phyloP scores from a whole-genome alignment of 2,329 filamentous ascomycete species.

The Diaporthe longicolla region DNA sequence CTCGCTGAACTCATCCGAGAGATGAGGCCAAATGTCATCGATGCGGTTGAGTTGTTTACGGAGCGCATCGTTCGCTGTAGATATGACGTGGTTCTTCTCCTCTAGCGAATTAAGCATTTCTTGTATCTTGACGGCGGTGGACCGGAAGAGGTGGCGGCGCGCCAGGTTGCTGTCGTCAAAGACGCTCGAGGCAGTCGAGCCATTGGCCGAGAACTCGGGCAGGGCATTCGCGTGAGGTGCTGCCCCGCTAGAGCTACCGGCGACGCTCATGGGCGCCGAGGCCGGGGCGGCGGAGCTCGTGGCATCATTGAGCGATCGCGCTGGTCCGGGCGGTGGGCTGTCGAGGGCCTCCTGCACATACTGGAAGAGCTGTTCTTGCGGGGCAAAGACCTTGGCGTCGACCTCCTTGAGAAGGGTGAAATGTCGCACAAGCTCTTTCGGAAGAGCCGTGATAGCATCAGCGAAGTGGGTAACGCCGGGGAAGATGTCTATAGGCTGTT shows the following conservation, averaged over 20 bases:
- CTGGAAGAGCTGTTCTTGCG: constrained; percentile 85
- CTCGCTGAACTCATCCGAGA: constrained; percentile 92
- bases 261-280: constrained; percentile 64
- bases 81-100: constrained; percentile 97
- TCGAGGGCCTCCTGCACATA: constrained; percentile 77
- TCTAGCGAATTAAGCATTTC: constrained; percentile 92
- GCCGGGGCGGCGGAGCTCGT: constrained; percentile 58
- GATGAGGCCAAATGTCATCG: constrained; percentile 87
- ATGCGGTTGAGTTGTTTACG: constrained; percentile 87
- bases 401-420: constrained; percentile 98
- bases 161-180: constrained; percentile 72
- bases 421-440: constrained; percentile 94
- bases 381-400: constrained; percentile 93
- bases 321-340: constrained; percentile 61
- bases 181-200: constrained; percentile 59
- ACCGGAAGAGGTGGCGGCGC: constrained; percentile 81
- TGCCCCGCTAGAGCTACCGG: constrained; percentile 62
- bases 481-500: constrained; percentile 76
- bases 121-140: constrained; percentile 82
- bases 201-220: constrained; percentile 58
- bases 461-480: constrained; percentile 83
- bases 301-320: constrained; percentile 60
- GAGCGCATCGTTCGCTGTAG: constrained; percentile 91
- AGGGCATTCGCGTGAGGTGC: constrained; percentile 54
- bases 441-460: constrained; percentile 91